phyloP scores from a whole-genome alignment of 371 early-diverging fungal genomes.

The Apophysomyces variabilis region DNA sequence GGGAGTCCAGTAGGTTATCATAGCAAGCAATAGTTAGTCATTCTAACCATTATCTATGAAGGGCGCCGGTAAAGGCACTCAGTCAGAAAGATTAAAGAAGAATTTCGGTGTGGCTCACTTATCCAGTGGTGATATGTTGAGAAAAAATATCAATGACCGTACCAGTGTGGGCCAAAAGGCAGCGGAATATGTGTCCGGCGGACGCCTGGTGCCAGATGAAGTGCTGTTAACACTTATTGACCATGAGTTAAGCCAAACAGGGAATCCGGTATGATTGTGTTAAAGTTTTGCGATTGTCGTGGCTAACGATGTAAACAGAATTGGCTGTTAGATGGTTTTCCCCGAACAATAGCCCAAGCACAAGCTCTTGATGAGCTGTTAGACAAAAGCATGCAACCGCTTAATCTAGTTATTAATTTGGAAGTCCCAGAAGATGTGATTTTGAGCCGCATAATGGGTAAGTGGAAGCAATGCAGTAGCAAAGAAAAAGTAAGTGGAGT shows the following conservation, averaged over 20 bases:
- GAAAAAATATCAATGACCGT: conserved; percentile 73
- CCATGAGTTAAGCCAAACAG: conserved; percentile 61
- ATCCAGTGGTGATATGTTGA: conserved; percentile 86
- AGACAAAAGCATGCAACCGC: conserved; percentile 53
- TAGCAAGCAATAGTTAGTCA: neutral
- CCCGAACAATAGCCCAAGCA: conserved; percentile 91
- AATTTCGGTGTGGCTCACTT: conserved; percentile 70
- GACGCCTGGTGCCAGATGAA: conserved; percentile 78
- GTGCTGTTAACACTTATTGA: conserved; percentile 80
- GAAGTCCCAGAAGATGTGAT: conserved; percentile 94
- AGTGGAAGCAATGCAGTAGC: neutral
- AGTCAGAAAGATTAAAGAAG: conserved; percentile 73
- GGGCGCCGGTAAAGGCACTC: conserved; percentile 91
- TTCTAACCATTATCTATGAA: conserved; percentile 21
- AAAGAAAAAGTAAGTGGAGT: neutral
- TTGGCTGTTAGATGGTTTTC: conserved; percentile 97
- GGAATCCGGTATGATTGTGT: conserved; percentile 39
- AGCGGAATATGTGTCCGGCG: conserved; percentile 55
- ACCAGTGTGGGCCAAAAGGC: conserved; percentile 74
- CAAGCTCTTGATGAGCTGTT: conserved; percentile 74
- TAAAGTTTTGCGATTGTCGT: too few relatives aligned
- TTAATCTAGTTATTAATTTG: conserved; percentile 88
- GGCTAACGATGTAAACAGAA: conserved; percentile 35
- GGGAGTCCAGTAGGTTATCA: conserved; percentile 61
- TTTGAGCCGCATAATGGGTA: conserved; percentile 86